Base-by-base conservation (phyloP, 2,329 filamentous ascomycete species). In the Blastomyces parvus region DNA sequence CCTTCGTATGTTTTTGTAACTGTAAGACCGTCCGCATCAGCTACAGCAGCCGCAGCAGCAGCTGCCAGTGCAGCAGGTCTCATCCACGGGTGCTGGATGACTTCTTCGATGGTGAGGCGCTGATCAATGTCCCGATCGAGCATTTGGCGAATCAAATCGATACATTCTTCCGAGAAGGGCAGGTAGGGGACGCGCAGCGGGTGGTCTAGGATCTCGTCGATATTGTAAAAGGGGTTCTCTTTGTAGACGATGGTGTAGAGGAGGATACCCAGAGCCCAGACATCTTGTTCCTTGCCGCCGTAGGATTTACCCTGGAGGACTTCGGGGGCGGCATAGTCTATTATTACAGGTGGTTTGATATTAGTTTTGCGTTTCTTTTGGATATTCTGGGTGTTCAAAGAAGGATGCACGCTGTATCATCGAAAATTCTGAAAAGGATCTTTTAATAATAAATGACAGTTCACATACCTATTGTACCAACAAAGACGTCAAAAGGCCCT, bases 221-320 rank as follows among this genome's bases (percentile, higher is more conserved):
- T 94, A 76, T 89, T 95, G 82, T 97, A 97, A 76, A 97, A 99
- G 0, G 94, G 93, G 73, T 99, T 99, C 78, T 99, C 94, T 79
- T 97, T 99, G 83, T 99, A 99, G 72, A 97, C 89, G 72, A 99
- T 97, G 36, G 94, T 99, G 80, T 99, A 99, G 17, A 99, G 85
- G 33, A 99, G 83, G 71, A 99, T 97, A 30, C 94, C 94, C 19
- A 99, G 83, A 0, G 94, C 94, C 94, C 94, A 99, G 38, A 99
- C 91, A 72, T 99, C 94, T 80, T 99, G 94, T 75, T 96, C 93
- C 77, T 95, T 96, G 72, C 94, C 94, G 68, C 89, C 86, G 77
- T 99, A 99, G 19, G 92, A 88, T 69, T 88, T 88, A 58, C 94
- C 94, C 64, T 91, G 91, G 59, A 99, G 83, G 62, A 99, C 94